A percentile compares a stretch with the other conserved stretches of the same genome.
These are phyloP conservation scores for Saussurea involucrata DNA, from an alignment of 129 eudicot species.

Conservation along the genomic window DNA sequence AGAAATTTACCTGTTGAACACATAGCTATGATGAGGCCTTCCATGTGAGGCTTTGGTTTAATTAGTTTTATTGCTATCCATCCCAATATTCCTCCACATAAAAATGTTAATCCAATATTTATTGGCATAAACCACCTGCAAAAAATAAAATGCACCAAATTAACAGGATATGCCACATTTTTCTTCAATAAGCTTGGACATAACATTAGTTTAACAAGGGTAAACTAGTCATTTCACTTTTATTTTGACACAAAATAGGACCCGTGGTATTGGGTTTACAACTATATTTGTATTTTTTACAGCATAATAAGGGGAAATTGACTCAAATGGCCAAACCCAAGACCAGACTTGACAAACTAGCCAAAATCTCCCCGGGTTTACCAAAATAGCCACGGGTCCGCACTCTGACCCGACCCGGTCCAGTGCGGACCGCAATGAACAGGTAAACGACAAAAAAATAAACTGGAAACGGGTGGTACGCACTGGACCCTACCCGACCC, in stretches of 20 bases:
- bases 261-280: background rate
- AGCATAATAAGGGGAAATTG: too few relatives aligned
- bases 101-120: slow-evolving; percentile 58
- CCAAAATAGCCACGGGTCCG: too few relatives aligned
- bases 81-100: slow-evolving; percentile 65
- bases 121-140: slow-evolving; percentile 94
- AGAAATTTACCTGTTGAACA: slow-evolving; percentile 48
- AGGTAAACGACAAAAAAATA: too few relatives aligned
- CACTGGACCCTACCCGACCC: too few relatives aligned
- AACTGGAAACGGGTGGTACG: too few relatives aligned
- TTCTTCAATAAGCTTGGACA: background rate
- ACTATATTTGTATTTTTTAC: too few relatives aligned
- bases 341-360: too few relatives aligned
- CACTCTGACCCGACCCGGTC: too few relatives aligned
- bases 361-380: too few relatives aligned
- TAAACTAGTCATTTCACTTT: background rate
- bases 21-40: slow-evolving; percentile 60
- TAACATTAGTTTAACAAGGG: background rate
- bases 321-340: too few relatives aligned
- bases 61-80: slow-evolving; percentile 62
- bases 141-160: background rate
- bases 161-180: background rate
- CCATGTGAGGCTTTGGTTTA: slow-evolving; percentile 61
- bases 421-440: too few relatives aligned
- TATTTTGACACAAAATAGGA: background rate